phyloP scores from a whole-genome alignment of 2,329 filamentous ascomycete species.

The Chaetomiaceae sp. region DNA sequence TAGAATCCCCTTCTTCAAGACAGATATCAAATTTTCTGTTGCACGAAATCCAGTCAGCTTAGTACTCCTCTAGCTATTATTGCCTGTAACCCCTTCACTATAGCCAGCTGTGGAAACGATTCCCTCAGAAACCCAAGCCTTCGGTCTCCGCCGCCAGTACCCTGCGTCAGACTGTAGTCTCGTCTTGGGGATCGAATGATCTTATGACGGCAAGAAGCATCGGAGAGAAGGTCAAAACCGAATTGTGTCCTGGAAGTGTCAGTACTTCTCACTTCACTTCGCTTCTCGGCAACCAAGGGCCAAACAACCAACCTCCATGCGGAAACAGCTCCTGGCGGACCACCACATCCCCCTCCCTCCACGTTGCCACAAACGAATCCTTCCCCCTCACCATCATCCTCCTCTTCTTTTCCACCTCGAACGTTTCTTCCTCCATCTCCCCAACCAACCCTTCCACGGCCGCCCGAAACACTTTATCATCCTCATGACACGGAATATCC shows the following conservation, averaged over 20 bases:
- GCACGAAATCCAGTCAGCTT: too few relatives aligned
- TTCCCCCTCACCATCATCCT: slow-evolving; percentile 42
- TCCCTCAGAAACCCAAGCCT: too few relatives aligned
- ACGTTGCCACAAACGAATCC: slow-evolving; percentile 46
- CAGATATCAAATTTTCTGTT: too few relatives aligned
- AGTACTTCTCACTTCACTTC: slow-evolving; percentile 7
- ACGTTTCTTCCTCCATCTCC: slow-evolving; percentile 34
- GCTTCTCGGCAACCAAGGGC: too few relatives aligned
- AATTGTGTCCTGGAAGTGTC: slow-evolving; percentile 58
- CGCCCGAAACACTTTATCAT: slow-evolving; percentile 58
- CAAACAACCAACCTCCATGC: slow-evolving; percentile 46
- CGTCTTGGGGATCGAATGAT: slow-evolving; percentile 45
- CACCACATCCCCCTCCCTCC: slow-evolving; percentile 42
- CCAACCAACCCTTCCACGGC: slow-evolving; percentile 50
- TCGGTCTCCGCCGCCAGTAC: too few relatives aligned
- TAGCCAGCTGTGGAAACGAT: too few relatives aligned
- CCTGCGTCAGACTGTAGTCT: too few relatives aligned
- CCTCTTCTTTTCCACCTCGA: slow-evolving; percentile 38
- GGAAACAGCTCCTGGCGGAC: slow-evolving; percentile 53
- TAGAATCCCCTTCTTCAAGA: too few relatives aligned
- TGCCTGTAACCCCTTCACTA: too few relatives aligned
- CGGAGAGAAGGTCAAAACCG: slow-evolving; percentile 61
- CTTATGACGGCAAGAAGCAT: slow-evolving; percentile 62
- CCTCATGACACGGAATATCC: slow-evolving; percentile 74
- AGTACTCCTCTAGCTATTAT: too few relatives aligned